phyloP scores from a whole-genome alignment of 768 basidiomycete genomes.

The Serendipita sp. region DNA sequence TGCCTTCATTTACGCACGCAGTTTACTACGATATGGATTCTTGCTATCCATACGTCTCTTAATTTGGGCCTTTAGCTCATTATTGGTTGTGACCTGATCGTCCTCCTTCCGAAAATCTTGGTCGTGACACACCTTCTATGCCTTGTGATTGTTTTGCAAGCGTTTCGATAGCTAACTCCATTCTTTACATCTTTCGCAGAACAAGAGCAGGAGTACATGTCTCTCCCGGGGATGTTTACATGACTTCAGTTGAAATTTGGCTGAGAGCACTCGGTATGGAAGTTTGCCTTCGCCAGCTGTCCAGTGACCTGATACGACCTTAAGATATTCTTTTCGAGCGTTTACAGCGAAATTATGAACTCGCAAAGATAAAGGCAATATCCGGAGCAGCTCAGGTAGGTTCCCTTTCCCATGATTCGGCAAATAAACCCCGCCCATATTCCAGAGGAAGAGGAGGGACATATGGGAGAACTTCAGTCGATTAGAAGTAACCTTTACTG shows the following conservation, averaged over 20 bases:
- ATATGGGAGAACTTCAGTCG: background rate
- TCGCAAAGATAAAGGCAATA: constrained; percentile 55
- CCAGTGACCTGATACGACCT: constrained; percentile 15
- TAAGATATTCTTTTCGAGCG: constrained; percentile 67
- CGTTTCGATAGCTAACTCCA: too few species aligned
- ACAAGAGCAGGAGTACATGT: constrained; percentile 79
- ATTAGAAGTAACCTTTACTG: too few species aligned
- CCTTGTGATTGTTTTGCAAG: constrained; percentile 9
- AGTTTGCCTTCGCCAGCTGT: background rate
- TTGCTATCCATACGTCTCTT: background rate
- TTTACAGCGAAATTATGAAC: constrained; percentile 49
- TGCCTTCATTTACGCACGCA: constrained; percentile 11
- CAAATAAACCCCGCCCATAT: background rate
- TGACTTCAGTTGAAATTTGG: constrained; percentile 85
- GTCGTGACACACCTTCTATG: constrained; percentile 7
- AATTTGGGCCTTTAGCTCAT: background rate
- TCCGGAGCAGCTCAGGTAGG: constrained; percentile 67
- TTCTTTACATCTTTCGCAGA: constrained; percentile 22
- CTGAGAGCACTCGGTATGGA: constrained; percentile 65
- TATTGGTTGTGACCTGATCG: background rate
- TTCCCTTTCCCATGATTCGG: background rate
- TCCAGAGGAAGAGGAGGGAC: too few species aligned
- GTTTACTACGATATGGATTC: background rate
- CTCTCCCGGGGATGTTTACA: constrained; percentile 71
- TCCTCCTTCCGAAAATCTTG: background rate